A percentile compares a stretch with the other conserved stretches of the same genome.
Evolutionary conservation across 73 alveolate genomes (phyloP).

Genomic region (Paramecium primaurelia): DNA sequence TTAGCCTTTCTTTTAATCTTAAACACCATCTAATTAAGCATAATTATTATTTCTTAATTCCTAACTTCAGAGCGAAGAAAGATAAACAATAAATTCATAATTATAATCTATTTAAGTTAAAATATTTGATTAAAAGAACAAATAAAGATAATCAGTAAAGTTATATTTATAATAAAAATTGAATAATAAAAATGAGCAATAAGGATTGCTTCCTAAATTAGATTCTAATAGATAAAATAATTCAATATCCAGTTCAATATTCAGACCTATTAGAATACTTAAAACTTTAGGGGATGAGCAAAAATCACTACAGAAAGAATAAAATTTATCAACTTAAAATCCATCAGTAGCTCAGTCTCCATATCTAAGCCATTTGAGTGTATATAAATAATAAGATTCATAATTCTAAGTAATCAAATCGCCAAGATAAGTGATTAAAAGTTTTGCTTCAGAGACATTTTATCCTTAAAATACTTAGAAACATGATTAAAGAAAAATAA

Average conservation of each 20-base stretch:
- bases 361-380: neutral
- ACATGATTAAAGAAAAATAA: neutral
- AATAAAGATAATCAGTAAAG: slow-evolving; percentile 6
- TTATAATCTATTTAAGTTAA: neutral
- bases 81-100: neutral
- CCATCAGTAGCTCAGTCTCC: neutral
- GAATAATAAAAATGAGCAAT: neutral
- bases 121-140: neutral
- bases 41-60: neutral
- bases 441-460: neutral
- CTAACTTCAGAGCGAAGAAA: neutral
- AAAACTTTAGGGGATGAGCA: neutral
- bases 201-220: neutral
- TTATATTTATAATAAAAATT: neutral
- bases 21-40: neutral
- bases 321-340: neutral
- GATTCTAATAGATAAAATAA: neutral
- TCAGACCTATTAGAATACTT: neutral
- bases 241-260: neutral
- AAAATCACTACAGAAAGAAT: neutral
- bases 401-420: neutral
- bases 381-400: neutral
- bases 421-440: neutral
- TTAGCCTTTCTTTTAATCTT: neutral
- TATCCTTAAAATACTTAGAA: neutral